Conservation (phyloP, 768 basidiomycete species). For the Russula griseocarnosa region DNA sequence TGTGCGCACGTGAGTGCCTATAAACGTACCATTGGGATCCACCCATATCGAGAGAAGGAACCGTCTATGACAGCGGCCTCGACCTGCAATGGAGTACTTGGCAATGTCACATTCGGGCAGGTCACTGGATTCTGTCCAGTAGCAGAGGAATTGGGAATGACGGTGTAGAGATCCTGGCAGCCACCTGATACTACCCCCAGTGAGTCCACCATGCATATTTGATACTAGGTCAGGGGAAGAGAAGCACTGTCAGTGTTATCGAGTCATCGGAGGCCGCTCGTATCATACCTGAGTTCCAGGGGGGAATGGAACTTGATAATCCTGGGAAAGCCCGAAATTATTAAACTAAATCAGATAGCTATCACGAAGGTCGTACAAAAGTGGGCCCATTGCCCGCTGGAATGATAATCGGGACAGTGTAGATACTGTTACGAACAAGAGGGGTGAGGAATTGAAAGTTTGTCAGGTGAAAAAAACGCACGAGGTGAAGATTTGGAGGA, state of each 20-base stretch:
- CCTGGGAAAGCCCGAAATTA: slow-evolving; percentile 36
- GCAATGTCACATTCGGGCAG: slow-evolving; percentile 50
- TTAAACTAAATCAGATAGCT: background rate
- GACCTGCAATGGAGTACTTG: slow-evolving; percentile 43
- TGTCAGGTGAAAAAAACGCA: slow-evolving; percentile 34
- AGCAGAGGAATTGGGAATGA: slow-evolving; percentile 42
- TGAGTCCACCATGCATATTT: slow-evolving; percentile 65
- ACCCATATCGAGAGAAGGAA: slow-evolving; percentile 56
- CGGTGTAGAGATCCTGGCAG: slow-evolving; percentile 55
- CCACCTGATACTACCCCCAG: slow-evolving; percentile 57
- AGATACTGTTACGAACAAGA: slow-evolving; percentile 37
- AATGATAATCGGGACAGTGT: slow-evolving; percentile 50
- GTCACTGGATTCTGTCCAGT: slow-evolving; percentile 37
- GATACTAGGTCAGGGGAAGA: slow-evolving; percentile 42
- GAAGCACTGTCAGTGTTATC: background rate
- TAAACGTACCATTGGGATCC: slow-evolving; percentile 48
- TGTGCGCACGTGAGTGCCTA: background rate
- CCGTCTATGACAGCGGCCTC: slow-evolving; percentile 45
- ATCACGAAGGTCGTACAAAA: slow-evolving; percentile 41
- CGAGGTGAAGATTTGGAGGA: slow-evolving; percentile 60
- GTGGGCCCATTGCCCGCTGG: slow-evolving; percentile 44
- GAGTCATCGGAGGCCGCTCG: background rate
- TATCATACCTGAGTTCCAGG: slow-evolving; percentile 51
- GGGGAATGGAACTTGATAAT: slow-evolving; percentile 55
- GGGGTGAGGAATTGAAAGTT: background rate